Base-by-base conservation (phyloP, 2,329 filamentous ascomycete genomes). In the Epichloe baconii region DNA sequence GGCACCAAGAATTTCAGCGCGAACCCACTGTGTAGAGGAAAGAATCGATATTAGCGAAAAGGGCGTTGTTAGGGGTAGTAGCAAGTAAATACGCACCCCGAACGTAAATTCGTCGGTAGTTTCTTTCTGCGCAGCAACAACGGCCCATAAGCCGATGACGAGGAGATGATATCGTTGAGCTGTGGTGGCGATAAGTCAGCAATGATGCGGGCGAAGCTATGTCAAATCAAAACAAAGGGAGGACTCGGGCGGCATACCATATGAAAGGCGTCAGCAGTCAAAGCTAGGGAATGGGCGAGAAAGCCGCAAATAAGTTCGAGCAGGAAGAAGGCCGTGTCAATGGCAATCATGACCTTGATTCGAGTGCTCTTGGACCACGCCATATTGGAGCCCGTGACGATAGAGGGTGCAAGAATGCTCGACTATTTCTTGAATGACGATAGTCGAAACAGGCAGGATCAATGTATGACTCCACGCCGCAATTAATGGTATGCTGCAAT, bases 111-210 rank as follows among this genome's bases (percentile, higher is more conserved):
- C 87, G 61, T 95, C 90, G 8, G 89, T 94, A 0, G 84, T 86
- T 57, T 83, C 86, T 62, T 86, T 82, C 65, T 86, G 86, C 26
- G 90, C 88, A 48, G 94, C 86, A 55, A 85, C 87, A 50, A 98
- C 93, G 49, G 93, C 93, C 91, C 93, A 98, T 41, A 97, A 70
- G 57, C 93, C 93, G 55, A 98, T 91, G 52, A 84, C 78, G 14
- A 98, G 74, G 93, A 97, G 54, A 98, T 84, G 60, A 98, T 93
- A 79, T 98, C 93, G 73, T 98, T 98, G 54, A 98, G 76, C 86
- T 89, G 54, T 34, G 36, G 21, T 34, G 36, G 21, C 19, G 21
- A 47, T n/a, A n/a, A 34, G 43, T 47, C 26, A 44, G 56, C 37
- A 47, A 42, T 48, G 34, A 19, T 44, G 4, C 11, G 14, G 14